Evolutionary conservation across 805 yeast species (phyloP), one percentile per base, ranked within the genome.

Genomic region (Phaffomyces antillensis): DNA sequence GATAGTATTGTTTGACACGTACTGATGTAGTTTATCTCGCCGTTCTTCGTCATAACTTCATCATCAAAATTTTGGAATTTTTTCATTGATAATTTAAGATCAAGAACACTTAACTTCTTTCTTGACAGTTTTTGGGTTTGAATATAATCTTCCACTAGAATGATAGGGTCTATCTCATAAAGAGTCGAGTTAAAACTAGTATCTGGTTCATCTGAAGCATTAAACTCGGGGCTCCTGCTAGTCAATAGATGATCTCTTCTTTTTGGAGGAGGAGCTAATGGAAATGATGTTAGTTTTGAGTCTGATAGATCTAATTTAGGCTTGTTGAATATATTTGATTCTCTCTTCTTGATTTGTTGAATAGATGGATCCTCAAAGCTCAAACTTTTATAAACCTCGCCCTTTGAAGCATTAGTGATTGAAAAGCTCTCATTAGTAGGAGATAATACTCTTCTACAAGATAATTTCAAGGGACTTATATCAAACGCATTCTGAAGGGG

Each of bases 91-190:
- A 51, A 52, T 46, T 63, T 66, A 28, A 70, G 47, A 41, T 67
- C 70, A 13, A 54, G 39, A 0, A 67, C 63, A 3, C 71, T 65
- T 0, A 65, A 42, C 39, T 59, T 59, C 41, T 59, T 56, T 43
- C 58, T 53, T 10, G 52, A 41, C 8, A 44, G 17, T 11, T 37
- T 48, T 36, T 46, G 50, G n/a, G 49, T 58, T 15, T 65, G 62
- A 50, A 79, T 66, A 55, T 79, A 79, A 52, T 79, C 85, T 52
- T 79, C 85, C 10, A 79, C 72, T 17, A 79, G 58, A 1, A 78
- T 77, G 6, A 62, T 60, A 1, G 66, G 64, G 36, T 61, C 63
- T 7, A 46, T 47, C 39, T 54, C 54, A n/a, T 53, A 37, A 1
- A 49, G 20, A 2, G 40, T 42, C 2, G 61, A 52, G 30, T 45